Percentiles rank a stretch among this genome's conserved stretches.
Conservation (phyloP, 768 basidiomycete species). For the Cyathus striatus region DNA sequence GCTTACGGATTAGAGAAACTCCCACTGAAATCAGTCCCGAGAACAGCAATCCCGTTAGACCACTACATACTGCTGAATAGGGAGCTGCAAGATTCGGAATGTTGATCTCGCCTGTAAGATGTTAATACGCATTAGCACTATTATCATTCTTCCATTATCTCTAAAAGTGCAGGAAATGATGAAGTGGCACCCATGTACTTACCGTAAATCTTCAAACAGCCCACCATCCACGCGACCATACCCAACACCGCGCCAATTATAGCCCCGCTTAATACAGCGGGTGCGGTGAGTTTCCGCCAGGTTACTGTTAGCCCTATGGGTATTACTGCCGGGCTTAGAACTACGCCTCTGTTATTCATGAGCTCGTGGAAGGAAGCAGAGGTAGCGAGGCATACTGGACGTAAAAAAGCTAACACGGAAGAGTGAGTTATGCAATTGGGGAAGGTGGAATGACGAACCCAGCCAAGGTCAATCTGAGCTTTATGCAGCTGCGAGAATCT, state of each 20-base stretch:
- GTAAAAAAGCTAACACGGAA: constrained; percentile 27
- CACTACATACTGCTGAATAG: constrained; percentile 34
- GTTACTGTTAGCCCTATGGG: constrained; percentile 42
- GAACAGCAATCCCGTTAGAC: constrained; percentile 29
- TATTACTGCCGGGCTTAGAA: constrained; percentile 45
- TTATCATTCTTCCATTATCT: not conserved
- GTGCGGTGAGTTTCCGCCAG: constrained; percentile 38
- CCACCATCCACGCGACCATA: constrained; percentile 47
- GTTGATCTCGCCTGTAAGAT: constrained; percentile 23
- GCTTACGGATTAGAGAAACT: constrained; percentile 27
- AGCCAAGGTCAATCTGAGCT: constrained; percentile 39
- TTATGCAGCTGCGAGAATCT: constrained; percentile 29
- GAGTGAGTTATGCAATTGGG: not conserved
- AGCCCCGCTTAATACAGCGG: constrained; percentile 33
- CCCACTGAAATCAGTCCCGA: constrained; percentile 29
- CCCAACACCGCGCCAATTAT: constrained; percentile 35
- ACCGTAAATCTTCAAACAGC: constrained; percentile 46
- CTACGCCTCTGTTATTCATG: constrained; percentile 30
- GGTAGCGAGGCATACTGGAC: constrained; percentile 29
- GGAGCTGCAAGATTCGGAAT: constrained; percentile 30
- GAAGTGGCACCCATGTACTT: too few species aligned
- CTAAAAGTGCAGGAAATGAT: too few species aligned
- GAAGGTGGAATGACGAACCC: constrained; percentile 23
- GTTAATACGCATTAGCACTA: not conserved
- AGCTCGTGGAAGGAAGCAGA: not conserved